Evolutionary conservation across 371 early-diverging fungal genomes (phyloP).

Genomic region (Paraphysoderma sedebokerense): DNA sequence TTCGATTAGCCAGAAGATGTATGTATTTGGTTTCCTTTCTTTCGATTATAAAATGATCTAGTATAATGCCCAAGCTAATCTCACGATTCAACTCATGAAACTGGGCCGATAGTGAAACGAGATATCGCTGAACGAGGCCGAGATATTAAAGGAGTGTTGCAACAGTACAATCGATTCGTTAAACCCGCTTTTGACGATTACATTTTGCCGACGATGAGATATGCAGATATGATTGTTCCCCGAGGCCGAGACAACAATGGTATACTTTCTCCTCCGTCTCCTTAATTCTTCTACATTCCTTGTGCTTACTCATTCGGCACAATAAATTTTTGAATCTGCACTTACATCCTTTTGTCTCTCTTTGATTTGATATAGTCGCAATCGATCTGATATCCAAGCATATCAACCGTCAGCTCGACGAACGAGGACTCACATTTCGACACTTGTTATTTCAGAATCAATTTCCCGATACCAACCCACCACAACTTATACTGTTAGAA

Average conservation of each 20-base stretch:
- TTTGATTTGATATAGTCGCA: constrained; percentile 54
- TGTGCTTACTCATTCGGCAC: no score
- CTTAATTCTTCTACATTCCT: no score
- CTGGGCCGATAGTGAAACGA: constrained; percentile 73
- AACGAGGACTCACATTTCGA: constrained; percentile 42
- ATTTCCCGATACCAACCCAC: constrained; percentile 17
- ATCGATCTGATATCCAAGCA: constrained; percentile 80
- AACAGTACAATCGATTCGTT: constrained; percentile 77
- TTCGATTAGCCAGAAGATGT: constrained; percentile 69
- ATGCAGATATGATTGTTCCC: constrained; percentile 49
- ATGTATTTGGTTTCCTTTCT: constrained; percentile 9
- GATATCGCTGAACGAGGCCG: constrained; percentile 80
- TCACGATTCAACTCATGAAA: no score
- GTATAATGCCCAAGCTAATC: neutral
- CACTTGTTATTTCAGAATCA: constrained; percentile 3
- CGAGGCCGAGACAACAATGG: constrained; percentile 5
- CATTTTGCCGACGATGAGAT: constrained; percentile 71
- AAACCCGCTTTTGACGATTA: constrained; percentile 81
- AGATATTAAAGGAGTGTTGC: constrained; percentile 58
- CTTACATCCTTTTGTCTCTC: no score
- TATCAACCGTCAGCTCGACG: constrained; percentile 59
- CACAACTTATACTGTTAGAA: constrained; percentile 33
- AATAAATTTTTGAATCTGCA: no score
- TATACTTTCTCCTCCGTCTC: no score
- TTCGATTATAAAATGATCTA: neutral